These are phyloP conservation scores for Glaciozyma martinii DNA, from an alignment of 768 basidiomycete species.

Conservation along the genomic window DNA sequence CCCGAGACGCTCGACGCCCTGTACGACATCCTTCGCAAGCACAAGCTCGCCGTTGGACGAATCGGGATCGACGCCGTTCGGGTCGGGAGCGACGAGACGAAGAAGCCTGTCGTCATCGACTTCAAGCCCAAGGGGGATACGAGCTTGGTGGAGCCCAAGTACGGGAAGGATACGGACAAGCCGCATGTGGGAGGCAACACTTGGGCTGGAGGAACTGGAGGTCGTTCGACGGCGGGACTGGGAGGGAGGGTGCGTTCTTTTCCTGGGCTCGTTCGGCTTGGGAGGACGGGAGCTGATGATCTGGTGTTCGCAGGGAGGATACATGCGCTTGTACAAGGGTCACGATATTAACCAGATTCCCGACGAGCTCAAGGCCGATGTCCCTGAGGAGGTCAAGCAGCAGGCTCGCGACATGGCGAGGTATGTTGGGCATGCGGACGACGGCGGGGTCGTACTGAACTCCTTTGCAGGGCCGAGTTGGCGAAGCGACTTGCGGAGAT, in stretches of 20 bases:
- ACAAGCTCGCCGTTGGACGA: slow-evolving; percentile 8
- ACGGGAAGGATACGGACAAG: slow-evolving; percentile 17
- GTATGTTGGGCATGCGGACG: background rate
- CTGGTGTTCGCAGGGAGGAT: slow-evolving; percentile 11
- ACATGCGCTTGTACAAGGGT: slow-evolving; percentile 21
- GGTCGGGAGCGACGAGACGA: background rate
- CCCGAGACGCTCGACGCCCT: slow-evolving; percentile 21
- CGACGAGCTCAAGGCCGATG: slow-evolving; percentile 18
- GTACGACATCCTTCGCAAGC: slow-evolving; percentile 2
- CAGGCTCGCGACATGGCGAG: slow-evolving; percentile 27
- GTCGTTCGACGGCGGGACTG: slow-evolving; percentile 13
- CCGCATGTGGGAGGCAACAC: slow-evolving; percentile 26
- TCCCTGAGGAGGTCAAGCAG: slow-evolving; percentile 19
- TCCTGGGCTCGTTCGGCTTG: background rate
- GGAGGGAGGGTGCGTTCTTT: slow-evolving; percentile 9
- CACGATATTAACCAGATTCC: slow-evolving; percentile 15
- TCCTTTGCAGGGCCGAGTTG: slow-evolving; percentile 8
- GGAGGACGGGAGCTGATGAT: background rate
- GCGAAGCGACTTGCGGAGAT: slow-evolving; percentile 14
- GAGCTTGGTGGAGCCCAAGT: slow-evolving; percentile 16
- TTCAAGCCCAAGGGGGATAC: slow-evolving; percentile 25
- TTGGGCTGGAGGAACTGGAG: slow-evolving; percentile 26
- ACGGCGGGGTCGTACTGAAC: background rate
- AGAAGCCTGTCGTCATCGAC: slow-evolving; percentile 13
- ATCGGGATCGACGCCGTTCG: slow-evolving; percentile 27